Evolutionary conservation across 352 stramenopile species (phyloP), one percentile per base, ranked within the genome.

Genomic region (Thalassiosira mediterranea): DNA sequence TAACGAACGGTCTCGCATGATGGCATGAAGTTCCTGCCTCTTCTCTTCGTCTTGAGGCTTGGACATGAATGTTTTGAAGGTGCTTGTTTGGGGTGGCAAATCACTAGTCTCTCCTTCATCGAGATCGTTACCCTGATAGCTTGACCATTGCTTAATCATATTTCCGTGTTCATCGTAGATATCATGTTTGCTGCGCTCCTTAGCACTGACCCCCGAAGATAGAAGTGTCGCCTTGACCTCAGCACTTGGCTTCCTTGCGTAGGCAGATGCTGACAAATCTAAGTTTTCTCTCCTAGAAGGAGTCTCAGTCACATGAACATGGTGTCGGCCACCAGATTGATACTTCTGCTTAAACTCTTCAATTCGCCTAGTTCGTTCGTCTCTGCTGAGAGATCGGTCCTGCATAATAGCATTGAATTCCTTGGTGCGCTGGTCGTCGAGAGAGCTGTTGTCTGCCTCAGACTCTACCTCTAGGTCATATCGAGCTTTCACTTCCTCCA

Each of bases 131-230:
- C n/a, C n/a, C n/a, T n/a, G n/a, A n/a, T n/a, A n/a, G n/a, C 23
- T 58, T 4, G 49, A n/a, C 49, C 49, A 58, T 58, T 58, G 49
- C 23, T 58, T 58, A 32, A 31, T 58, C 3, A 58, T n/a, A 13
- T 4, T 4, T 17, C 49, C 49, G 4, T 58, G 2, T 11, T 26
- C n/a, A 58, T 58, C 23, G 23, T 58, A 58, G 23, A 58, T 58
- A 3, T 32, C 49, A 4, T 58, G 49, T 32, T 58, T 26, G 4
- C 49, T 15, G 32, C 49, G 49, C 49, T 58, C 49, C 15, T 25
- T 32, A 15, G 49, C 23, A 32, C 49, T 58, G 15, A 58, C 49
- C n/a, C n/a, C 25, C 5, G n/a, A n/a, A 11, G 49, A 34, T 23
- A 58, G 32, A n/a, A 58, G 32, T 15, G 49, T 58, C 2, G n/a